Conservation (phyloP, 2,329 filamentous ascomycete genomes). For the Cercospora sp. region DNA sequence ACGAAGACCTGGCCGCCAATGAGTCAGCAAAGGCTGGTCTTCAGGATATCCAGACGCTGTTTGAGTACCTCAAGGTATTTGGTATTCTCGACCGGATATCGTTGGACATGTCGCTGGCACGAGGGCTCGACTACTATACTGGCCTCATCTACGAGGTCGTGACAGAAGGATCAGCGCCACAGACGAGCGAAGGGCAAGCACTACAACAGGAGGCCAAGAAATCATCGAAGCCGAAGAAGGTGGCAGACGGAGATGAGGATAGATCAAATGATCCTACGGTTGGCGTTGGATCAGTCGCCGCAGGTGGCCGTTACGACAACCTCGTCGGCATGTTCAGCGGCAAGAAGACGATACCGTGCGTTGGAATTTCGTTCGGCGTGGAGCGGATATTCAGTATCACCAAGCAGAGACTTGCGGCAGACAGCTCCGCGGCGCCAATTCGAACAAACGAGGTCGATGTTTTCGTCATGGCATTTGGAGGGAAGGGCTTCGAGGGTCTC, state of each 20-base stretch:
- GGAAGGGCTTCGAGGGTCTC: conserved; percentile 78
- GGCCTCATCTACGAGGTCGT: conserved; percentile 88
- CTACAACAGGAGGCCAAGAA: conserved; percentile 53
- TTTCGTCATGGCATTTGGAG: conserved; percentile 92
- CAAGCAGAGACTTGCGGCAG: conserved; percentile 70
- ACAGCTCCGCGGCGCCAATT: conserved; percentile 56
- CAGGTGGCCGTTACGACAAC: conserved; percentile 88
- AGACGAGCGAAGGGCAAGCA: conserved; percentile 46
- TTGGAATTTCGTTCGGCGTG: conserved; percentile 89
- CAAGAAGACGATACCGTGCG: conserved; percentile 75
- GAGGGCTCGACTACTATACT: conserved; percentile 91
- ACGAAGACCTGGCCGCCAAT: conserved; percentile 70
- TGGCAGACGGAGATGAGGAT: conserved; percentile 58
- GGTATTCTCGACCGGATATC: conserved; percentile 72
- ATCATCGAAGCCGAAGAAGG: conserved; percentile 50
- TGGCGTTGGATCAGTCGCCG: conserved; percentile 83
- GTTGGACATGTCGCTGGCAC: conserved; percentile 85
- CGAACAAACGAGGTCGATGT: conserved; percentile 80
- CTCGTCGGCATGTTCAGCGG: conserved; percentile 91
- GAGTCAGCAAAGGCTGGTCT: conserved; percentile 75
- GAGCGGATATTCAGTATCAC: conserved; percentile 94
- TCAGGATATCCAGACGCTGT: conserved; percentile 76
- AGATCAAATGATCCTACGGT: conserved; percentile 76
- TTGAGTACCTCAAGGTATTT: conserved; percentile 79
- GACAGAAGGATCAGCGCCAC: conserved; percentile 72